A percentile compares a stretch with the other conserved stretches of the same genome.
phyloP scores from a whole-genome alignment of 2,329 filamentous ascomycete species.

The Xylariaceae sp. region DNA sequence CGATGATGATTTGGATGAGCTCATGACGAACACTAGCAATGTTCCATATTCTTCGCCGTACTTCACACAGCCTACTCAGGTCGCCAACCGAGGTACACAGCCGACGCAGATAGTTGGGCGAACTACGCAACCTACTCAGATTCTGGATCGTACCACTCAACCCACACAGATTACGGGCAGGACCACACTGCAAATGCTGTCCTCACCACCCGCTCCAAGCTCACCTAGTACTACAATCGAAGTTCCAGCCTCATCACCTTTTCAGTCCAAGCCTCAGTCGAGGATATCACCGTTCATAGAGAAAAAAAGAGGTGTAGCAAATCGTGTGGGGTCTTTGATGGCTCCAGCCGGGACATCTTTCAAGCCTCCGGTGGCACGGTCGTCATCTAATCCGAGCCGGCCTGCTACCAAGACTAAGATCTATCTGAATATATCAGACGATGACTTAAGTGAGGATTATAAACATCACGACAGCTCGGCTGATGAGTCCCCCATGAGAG shows the following conservation, averaged over 20 bases:
- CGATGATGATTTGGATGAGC: slow-evolving; percentile 53
- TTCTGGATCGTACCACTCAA: slow-evolving; percentile 44
- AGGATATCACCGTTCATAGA: slow-evolving; percentile 23
- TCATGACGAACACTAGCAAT: slow-evolving; percentile 43
- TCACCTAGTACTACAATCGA: slow-evolving; percentile 65
- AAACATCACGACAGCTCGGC: slow-evolving; percentile 42
- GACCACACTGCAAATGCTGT: slow-evolving; percentile 44
- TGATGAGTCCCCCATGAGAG: slow-evolving; percentile 40
- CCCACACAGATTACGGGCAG: slow-evolving; percentile 49
- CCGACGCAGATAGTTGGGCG: slow-evolving; percentile 64
- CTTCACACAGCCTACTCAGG: slow-evolving; percentile 54
- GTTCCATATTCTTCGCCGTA: slow-evolving; percentile 50
- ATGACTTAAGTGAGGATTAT: slow-evolving; percentile 42
- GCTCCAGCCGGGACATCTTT: slow-evolving; percentile 79
- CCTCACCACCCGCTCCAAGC: slow-evolving; percentile 45
- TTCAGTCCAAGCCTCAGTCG: slow-evolving; percentile 51
- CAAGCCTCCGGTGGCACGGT: slow-evolving; percentile 51
- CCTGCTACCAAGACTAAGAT: slow-evolving; percentile 39
- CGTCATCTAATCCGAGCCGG: slow-evolving; percentile 43
- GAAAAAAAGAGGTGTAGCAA: slow-evolving; percentile 21
- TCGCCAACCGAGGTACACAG: slow-evolving; percentile 53
- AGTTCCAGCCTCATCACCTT: slow-evolving; percentile 87
- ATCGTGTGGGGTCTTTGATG: slow-evolving; percentile 65
- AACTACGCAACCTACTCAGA: slow-evolving; percentile 48
- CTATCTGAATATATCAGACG: slow-evolving; percentile 42